These are phyloP conservation scores for Microthlaspi erraticum DNA, from an alignment of 345 rosid species.

Conservation along the genomic window DNA sequence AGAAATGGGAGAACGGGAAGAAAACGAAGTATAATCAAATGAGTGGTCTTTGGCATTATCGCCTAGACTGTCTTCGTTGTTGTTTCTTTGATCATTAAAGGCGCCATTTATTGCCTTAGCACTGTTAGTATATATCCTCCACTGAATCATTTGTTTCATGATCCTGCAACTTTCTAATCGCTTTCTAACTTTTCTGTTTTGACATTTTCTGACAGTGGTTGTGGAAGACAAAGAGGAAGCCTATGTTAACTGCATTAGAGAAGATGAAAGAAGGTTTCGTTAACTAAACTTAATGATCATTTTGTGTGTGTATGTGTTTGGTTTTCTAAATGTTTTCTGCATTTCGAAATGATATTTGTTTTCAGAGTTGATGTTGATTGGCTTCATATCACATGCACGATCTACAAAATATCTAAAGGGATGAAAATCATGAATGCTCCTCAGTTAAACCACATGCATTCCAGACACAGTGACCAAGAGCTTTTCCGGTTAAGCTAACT, in stretches of 20 bases:
- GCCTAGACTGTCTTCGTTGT: slow-evolving; percentile 83
- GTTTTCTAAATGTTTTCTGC: slow-evolving; percentile 27
- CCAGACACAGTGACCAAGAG: too few relatives aligned
- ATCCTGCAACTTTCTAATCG: not conserved
- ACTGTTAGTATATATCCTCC: slow-evolving; percentile 57
- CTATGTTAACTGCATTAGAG: slow-evolving; percentile 82
- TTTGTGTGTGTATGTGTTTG: slow-evolving; percentile 15
- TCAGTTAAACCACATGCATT: too few relatives aligned
- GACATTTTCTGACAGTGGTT: slow-evolving; percentile 74
- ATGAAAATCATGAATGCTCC: too few relatives aligned
- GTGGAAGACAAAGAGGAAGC: slow-evolving; percentile 76
- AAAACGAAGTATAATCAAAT: slow-evolving; percentile 34
- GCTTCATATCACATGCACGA: slow-evolving; percentile 98
- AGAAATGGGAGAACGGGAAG: slow-evolving; percentile 45
- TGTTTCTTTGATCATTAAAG: slow-evolving; percentile 85
- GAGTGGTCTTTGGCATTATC: slow-evolving; percentile 82
- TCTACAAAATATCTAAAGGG: too few relatives aligned
- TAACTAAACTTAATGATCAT: not conserved
- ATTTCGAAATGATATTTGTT: not conserved
- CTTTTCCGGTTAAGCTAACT: too few relatives aligned
- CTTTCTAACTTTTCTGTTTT: not conserved
- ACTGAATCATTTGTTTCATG: not conserved
- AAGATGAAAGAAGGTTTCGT: slow-evolving; percentile 91
- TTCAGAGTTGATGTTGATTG: slow-evolving; percentile 96
- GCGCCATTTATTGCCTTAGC: slow-evolving; percentile 76